phyloP scores from a whole-genome alignment of 140 eudicot species.

The Flaveria floridana region DNA sequence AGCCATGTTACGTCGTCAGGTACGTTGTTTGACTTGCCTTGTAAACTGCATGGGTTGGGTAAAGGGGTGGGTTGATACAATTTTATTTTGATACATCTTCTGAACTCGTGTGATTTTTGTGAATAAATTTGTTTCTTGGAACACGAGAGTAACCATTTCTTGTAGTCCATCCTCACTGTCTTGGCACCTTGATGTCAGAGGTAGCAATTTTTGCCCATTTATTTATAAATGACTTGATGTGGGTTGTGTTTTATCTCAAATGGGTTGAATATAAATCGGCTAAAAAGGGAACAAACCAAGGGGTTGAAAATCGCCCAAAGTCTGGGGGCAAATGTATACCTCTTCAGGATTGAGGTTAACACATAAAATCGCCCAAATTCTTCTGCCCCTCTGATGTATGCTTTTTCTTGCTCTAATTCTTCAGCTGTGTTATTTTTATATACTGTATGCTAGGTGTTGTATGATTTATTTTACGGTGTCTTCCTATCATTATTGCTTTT shows the following conservation, averaged over 20 bases:
- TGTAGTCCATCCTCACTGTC: too few relatives aligned
- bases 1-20: slow-evolving; percentile 74
- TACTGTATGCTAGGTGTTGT: too few relatives aligned
- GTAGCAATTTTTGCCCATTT: background rate
- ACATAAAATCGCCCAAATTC: too few relatives aligned
- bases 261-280: background rate
- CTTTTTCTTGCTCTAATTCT: too few relatives aligned
- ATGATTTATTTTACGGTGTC: too few relatives aligned
- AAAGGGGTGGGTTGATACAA: background rate
- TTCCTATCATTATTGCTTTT: too few relatives aligned
- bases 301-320: background rate
- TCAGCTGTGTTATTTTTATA: too few relatives aligned
- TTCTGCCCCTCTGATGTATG: too few relatives aligned
- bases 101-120: background rate
- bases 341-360: background rate
- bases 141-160: too few relatives aligned
- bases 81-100: background rate
- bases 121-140: too few relatives aligned
- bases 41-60: background rate
- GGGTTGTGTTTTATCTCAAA: background rate
- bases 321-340: background rate
- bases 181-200: background rate
- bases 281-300: background rate
- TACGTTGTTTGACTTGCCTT: slow-evolving; percentile 20
- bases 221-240: background rate